Percentiles rank a stretch among this genome's conserved stretches.
phyloP scores from a whole-genome alignment of 2,329 filamentous ascomycete species.

The Talaromyces sp. region DNA sequence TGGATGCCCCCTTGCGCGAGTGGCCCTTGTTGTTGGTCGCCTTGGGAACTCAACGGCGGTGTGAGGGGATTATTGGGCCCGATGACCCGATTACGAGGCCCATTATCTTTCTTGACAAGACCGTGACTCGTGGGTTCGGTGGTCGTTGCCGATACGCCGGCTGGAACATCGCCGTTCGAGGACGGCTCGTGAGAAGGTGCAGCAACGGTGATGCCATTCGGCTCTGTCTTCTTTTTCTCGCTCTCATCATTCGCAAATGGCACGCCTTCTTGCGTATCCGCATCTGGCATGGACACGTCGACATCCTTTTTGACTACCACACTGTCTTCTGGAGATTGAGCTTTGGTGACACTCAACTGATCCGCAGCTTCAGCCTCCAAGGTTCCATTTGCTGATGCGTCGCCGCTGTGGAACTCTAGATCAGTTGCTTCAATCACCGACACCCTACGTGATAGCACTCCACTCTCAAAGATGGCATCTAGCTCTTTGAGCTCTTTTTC shows the following conservation, averaged over 20 bases:
- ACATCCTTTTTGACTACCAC: constrained; percentile 14
- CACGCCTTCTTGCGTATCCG: constrained; percentile 7
- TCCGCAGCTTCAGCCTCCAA: constrained; percentile 18
- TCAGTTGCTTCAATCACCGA: constrained; percentile 40
- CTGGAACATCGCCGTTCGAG: constrained; percentile 10
- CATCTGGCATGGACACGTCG: constrained; percentile 14
- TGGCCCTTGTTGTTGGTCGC: constrained; percentile 41
- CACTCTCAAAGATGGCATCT: constrained; percentile 66
- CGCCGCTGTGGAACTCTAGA: constrained; percentile 39
- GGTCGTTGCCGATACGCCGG: constrained; percentile 33
- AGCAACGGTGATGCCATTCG: constrained; percentile 7
- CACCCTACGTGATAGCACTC: constrained; percentile 53
- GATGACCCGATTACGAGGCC: constrained; percentile 43
- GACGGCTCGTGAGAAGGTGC: constrained; percentile 11
- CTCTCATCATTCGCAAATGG: constrained; percentile 9
- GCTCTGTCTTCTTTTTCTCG: constrained; percentile 2
- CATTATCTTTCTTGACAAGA: constrained; percentile 22
- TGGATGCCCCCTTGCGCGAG: constrained; percentile 72
- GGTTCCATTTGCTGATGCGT: constrained; percentile 36
- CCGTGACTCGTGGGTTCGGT: constrained; percentile 19
- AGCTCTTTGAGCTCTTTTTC: constrained; percentile 69
- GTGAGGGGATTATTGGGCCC: constrained; percentile 28
- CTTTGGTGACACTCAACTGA: constrained; percentile 2
- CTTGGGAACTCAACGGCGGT: constrained; percentile 37
- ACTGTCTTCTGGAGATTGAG: constrained; percentile 21